Conservation (phyloP, 192 early-diverging fungal species). For the Coemansia erecta region DNA sequence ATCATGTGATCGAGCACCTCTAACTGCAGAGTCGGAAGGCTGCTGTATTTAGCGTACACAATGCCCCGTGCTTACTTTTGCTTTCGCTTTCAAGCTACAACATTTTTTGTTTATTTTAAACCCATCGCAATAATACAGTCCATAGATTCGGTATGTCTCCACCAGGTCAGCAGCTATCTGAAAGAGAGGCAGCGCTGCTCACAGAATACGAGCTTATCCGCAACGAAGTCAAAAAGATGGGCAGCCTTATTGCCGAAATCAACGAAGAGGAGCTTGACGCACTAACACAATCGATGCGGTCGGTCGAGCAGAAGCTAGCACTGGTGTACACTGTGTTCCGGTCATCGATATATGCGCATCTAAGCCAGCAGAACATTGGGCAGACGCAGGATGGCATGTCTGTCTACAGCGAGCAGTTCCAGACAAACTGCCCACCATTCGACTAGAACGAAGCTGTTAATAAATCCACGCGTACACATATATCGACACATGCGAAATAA, state of each 20-base stretch:
- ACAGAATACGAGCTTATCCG: slow-evolving; percentile 53
- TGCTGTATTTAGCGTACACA: background rate
- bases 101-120: too few species aligned
- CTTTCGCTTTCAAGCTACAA: background rate
- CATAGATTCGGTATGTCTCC: slow-evolving; percentile 14
- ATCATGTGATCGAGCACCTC: background rate
- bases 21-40: background rate
- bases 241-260: slow-evolving; percentile 41
- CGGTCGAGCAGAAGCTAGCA: slow-evolving; percentile 50
- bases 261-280: slow-evolving; percentile 51
- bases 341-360: slow-evolving; percentile 51
- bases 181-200: slow-evolving; percentile 45
- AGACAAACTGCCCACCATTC: slow-evolving; percentile 53
- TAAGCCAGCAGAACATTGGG: slow-evolving; percentile 40
- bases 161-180: slow-evolving; percentile 42
- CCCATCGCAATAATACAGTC: too few species aligned
- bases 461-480: background rate
- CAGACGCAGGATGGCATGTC: slow-evolving; percentile 21
- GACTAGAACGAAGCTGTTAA: slow-evolving; percentile 8
- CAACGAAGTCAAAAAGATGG: slow-evolving; percentile 51
- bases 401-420: slow-evolving; percentile 41
- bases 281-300: slow-evolving; percentile 48
- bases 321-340: slow-evolving; percentile 51
- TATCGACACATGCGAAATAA: background rate
- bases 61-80: background rate